These are phyloP conservation scores for Quercus parvula DNA, from an alignment of 306 rosid genomes.

Conservation along the genomic window DNA sequence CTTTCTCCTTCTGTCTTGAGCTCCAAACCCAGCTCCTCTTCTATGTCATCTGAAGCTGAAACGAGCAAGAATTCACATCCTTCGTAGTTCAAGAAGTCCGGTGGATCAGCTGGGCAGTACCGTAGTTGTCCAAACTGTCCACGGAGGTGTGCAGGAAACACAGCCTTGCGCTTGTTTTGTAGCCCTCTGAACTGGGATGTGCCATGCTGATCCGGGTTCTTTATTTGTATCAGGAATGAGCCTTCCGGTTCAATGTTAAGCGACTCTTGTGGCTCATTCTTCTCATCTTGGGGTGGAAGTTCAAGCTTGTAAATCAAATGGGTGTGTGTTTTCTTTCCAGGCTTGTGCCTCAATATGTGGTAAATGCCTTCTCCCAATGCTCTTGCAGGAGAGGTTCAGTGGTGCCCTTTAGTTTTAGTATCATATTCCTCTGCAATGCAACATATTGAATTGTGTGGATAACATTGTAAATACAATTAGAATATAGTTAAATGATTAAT, in stretches of 20 bases:
- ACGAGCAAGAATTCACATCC: constrained; percentile 67
- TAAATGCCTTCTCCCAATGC: constrained; percentile 60
- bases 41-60: constrained; percentile 48
- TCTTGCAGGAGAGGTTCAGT: constrained; percentile 33
- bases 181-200: constrained; percentile 19
- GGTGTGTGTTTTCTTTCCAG: constrained; percentile 30
- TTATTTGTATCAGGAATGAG: constrained; percentile 52
- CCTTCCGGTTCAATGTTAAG: constrained; percentile 48
- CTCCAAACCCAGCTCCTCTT: constrained; percentile 53
- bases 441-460: not conserved
- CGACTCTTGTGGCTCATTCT: constrained; percentile 43
- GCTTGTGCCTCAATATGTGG: constrained; percentile 42
- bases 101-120: constrained; percentile 39
- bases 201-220: constrained; percentile 43
- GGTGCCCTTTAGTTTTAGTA: constrained; percentile 39
- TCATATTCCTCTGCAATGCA: constrained; percentile 43
- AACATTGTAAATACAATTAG: not conserved
- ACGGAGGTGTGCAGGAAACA: constrained; percentile 57
- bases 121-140: constrained; percentile 32
- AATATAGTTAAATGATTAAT: not conserved
- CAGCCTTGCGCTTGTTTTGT: constrained; percentile 44
- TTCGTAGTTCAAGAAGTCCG: constrained; percentile 54
- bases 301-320: constrained; percentile 67
- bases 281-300: constrained; percentile 31
- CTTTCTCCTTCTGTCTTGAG: constrained; percentile 21